These are phyloP conservation scores for Sporothrix pallida DNA, from an alignment of 2,329 filamentous ascomycete species.

Conservation along the genomic window DNA sequence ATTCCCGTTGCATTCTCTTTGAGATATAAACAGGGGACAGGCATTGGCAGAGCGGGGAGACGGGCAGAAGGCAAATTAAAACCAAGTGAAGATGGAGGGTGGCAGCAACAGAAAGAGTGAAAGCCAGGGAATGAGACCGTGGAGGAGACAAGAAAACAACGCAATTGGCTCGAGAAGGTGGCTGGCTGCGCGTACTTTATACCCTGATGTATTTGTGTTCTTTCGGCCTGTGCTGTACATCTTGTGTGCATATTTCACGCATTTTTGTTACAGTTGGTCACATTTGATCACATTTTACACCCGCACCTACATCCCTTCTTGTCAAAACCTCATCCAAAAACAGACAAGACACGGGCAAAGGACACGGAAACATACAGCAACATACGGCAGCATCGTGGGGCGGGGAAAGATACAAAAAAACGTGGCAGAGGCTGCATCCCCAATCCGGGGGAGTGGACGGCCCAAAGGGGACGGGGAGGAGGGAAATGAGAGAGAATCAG, in stretches of 20 bases:
- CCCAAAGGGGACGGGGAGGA: not conserved
- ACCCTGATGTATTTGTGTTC: not conserved
- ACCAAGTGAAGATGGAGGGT: not conserved
- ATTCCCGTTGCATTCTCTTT: not conserved
- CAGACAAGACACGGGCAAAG: conserved; percentile 1
- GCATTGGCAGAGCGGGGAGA: conserved; percentile 20
- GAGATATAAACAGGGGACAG: not conserved
- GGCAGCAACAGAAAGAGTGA: not conserved
- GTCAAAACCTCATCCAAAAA: not conserved
- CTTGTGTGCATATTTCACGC: not conserved
- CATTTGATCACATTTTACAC: not conserved
- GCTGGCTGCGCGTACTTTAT: not conserved
- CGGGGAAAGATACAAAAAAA: not conserved
- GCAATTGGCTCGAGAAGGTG: not conserved
- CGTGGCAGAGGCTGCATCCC: conserved; percentile 19
- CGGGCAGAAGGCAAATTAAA: conserved; percentile 19
- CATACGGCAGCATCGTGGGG: not conserved
- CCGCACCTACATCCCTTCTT: not conserved
- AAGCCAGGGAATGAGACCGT: not conserved
- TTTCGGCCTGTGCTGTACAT: not conserved
- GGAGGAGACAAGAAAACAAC: conserved; percentile 1
- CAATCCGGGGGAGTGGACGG: conserved; percentile 30
- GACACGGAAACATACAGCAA: conserved; percentile 7
- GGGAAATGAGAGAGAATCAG: not conserved
- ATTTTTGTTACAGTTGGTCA: not conserved